Evolutionary conservation across 805 yeast species (phyloP).

Genomic region (Candida adriatica): DNA sequence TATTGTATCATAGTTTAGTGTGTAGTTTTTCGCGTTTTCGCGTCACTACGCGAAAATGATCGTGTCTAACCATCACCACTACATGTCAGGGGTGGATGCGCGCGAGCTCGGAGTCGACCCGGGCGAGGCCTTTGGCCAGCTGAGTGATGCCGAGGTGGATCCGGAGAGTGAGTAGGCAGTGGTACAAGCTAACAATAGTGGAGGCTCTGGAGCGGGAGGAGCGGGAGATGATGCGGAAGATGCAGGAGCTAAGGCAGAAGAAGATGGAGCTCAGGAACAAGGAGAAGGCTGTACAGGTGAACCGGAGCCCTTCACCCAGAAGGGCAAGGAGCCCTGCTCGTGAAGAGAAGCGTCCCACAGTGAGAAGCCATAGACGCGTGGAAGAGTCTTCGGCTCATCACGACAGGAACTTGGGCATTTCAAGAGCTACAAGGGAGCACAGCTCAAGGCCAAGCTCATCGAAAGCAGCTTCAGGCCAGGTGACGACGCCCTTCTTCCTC

Average conservation of each 20-base stretch:
- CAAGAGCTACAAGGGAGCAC: too few species aligned
- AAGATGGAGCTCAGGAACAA: background rate
- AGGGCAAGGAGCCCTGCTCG: background rate
- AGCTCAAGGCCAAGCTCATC: constrained; percentile 10
- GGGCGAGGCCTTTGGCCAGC: constrained; percentile 6
- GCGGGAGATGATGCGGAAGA: background rate
- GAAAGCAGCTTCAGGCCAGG: constrained; percentile 1
- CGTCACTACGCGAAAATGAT: background rate
- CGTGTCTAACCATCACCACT: background rate
- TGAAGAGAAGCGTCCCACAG: too few species aligned
- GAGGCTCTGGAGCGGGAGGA: background rate
- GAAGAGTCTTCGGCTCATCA: too few species aligned
- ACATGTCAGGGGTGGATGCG: constrained; percentile 9
- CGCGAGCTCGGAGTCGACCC: constrained; percentile 8
- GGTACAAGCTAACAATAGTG: background rate
- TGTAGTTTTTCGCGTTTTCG: background rate
- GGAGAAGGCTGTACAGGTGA: constrained; percentile 4
- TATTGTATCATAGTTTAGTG: background rate
- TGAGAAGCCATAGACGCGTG: too few species aligned
- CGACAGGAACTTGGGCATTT: too few species aligned
- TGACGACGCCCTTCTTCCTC: constrained; percentile 28
- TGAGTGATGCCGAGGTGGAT: constrained; percentile 9
- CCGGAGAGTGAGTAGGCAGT: background rate
- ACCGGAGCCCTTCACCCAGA: constrained; percentile 12
- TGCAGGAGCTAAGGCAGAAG: background rate